phyloP scores from a whole-genome alignment of 495 filamentous ascomycete species.

The Sabuloglossum arenarium region DNA sequence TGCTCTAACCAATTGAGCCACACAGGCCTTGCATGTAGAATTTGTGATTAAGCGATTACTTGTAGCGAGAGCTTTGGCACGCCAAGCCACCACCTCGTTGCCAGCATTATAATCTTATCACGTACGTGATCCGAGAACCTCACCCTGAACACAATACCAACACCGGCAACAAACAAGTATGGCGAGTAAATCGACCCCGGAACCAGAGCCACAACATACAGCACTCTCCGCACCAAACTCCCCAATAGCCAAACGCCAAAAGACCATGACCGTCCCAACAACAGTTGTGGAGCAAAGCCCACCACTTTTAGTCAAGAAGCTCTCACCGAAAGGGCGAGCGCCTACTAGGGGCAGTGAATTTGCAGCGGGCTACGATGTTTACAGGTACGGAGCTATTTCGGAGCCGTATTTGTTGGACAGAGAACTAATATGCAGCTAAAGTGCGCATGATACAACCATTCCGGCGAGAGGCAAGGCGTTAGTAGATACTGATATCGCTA shows the following conservation, averaged over 20 bases:
- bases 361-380: slow-evolving; percentile 86
- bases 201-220: background rate
- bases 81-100: background rate
- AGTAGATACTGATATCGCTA: slow-evolving; percentile 75
- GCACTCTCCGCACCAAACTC: slow-evolving; percentile 3
- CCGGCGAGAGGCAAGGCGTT: slow-evolving; percentile 65
- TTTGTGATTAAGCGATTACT: background rate
- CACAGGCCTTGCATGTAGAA: background rate
- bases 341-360: slow-evolving; percentile 79
- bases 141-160: no score
- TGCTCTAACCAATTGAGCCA: background rate
- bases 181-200: slow-evolving; percentile 1
- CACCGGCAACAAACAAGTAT: no score
- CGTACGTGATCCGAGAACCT: no score
- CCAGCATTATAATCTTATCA: no score
- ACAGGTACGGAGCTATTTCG: slow-evolving; percentile 16
- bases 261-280: slow-evolving; percentile 10
- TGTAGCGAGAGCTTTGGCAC: background rate
- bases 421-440: slow-evolving; percentile 12
- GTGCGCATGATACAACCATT: slow-evolving; percentile 48
- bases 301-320: slow-evolving; percentile 66
- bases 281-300: slow-evolving; percentile 16
- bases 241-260: slow-evolving; percentile 5
- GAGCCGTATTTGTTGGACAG: background rate
- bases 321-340: slow-evolving; percentile 45